phyloP scores from a whole-genome alignment of 257 asterid species.

The Capsicum baccatum region DNA sequence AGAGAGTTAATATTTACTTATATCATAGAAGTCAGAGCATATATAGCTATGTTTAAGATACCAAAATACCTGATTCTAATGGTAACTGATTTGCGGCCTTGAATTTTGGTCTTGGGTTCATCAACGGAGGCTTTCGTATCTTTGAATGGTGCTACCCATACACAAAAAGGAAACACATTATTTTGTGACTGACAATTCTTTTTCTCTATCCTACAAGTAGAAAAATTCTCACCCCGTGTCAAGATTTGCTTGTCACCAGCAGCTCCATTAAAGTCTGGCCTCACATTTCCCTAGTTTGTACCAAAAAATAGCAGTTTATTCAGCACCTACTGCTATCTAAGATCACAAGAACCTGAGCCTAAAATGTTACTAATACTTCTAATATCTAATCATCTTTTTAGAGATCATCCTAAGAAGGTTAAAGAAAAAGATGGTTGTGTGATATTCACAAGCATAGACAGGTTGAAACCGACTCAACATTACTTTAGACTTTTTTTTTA shows the following conservation, averaged over 20 bases:
- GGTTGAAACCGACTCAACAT: background rate
- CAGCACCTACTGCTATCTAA: conserved; percentile 34
- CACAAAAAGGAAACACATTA: conserved; percentile 33
- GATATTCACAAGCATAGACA: conserved; percentile 19
- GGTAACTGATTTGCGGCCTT: conserved; percentile 47
- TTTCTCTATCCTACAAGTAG: background rate
- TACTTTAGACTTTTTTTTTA: background rate
- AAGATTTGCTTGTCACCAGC: conserved; percentile 42
- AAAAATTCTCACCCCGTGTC: conserved; percentile 54
- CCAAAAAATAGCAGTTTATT: conserved; percentile 24
- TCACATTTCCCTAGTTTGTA: conserved; percentile 53
- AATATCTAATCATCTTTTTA: conserved; percentile 2
- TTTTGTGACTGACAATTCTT: background rate
- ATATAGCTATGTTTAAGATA: conserved; percentile 7
- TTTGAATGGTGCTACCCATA: conserved; percentile 44
- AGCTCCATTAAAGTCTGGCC: conserved; percentile 42
- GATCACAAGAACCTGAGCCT: background rate
- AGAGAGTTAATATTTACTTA: conserved; percentile 6
- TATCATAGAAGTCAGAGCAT: conserved; percentile 6
- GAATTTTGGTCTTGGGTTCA: conserved; percentile 48
- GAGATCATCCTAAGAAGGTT: conserved; percentile 6
- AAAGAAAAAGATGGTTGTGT: background rate
- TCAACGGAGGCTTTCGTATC: conserved; percentile 45
- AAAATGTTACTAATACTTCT: background rate
- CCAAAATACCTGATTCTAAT: conserved; percentile 52